Evolutionary conservation across 2,329 filamentous ascomycete genomes (phyloP).

Genomic region (Fusarium armeniacum): DNA sequence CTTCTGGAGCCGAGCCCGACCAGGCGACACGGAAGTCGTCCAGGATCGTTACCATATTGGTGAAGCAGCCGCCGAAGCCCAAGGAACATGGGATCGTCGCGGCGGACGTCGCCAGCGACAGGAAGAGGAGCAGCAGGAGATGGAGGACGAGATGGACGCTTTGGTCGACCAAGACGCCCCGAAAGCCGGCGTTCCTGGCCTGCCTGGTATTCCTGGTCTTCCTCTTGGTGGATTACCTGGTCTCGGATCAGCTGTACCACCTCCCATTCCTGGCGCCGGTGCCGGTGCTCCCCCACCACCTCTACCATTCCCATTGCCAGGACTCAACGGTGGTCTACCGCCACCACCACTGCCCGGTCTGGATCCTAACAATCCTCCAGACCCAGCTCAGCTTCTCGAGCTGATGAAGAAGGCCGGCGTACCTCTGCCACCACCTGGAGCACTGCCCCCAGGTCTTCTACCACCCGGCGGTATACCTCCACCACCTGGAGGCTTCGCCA

Average conservation of each 20-base stretch:
- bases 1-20: constrained; percentile 93
- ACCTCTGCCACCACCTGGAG: constrained; percentile 68
- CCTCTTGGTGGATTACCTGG: constrained; percentile 61
- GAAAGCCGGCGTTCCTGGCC: constrained; percentile 58
- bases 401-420: constrained; percentile 76
- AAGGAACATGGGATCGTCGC: constrained; percentile 92
- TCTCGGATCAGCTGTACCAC: constrained; percentile 60
- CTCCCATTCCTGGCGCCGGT: constrained; percentile 65
- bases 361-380: constrained; percentile 71
- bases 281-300: constrained; percentile 61
- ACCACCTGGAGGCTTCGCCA: constrained; percentile 52
- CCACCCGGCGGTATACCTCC: constrained; percentile 57
- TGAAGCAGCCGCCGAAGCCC: constrained; percentile 90
- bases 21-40: constrained; percentile 86
- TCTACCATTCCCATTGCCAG: constrained; percentile 68
- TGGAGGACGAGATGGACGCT: constrained; percentile 93
- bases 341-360: constrained; percentile 67
- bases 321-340: constrained; percentile 61
- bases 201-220: constrained; percentile 72
- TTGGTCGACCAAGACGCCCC: constrained; percentile 88
- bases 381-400: constrained; percentile 72
- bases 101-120: constrained; percentile 83
- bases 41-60: constrained; percentile 97
- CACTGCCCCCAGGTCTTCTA: constrained; percentile 61
- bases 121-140: constrained; percentile 93